Percentiles rank a stretch among this genome's conserved stretches.
These are phyloP conservation scores for Schwanniomyces pseudopolymorphus DNA, from an alignment of 805 yeast species.

Conservation along the genomic window DNA sequence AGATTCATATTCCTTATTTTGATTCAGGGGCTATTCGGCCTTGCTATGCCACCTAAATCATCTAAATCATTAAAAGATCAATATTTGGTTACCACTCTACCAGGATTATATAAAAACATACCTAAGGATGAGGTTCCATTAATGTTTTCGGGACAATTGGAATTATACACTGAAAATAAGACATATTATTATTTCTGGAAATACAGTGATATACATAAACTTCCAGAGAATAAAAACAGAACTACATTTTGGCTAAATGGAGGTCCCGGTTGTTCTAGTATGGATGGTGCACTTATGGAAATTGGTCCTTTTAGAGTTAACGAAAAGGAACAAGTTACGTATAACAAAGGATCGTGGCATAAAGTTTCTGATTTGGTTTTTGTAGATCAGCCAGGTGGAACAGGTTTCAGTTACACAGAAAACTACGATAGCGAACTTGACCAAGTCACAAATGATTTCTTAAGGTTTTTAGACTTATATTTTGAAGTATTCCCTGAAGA, in stretches of 20 bases:
- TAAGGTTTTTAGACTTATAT: constrained; percentile 64
- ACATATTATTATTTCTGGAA: constrained; percentile 80
- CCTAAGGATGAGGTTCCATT: constrained; percentile 38
- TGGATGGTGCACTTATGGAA: constrained; percentile 96
- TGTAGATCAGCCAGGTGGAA: constrained; percentile 93
- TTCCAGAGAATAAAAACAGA: constrained; percentile 35
- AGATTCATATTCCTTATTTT: constrained; percentile 3
- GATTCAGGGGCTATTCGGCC: constrained; percentile 2
- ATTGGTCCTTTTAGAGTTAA: constrained; percentile 80
- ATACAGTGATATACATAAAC: constrained; percentile 39
- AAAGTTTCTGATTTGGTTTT: constrained; percentile 74
- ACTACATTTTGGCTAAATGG: constrained; percentile 91
- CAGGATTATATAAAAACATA: constrained; percentile 36
- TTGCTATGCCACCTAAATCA: constrained; percentile 6
- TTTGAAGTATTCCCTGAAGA: constrained; percentile 75
- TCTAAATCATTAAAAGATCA: constrained; percentile 1
- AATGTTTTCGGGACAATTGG: constrained; percentile 69
- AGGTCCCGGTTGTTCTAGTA: constrained; percentile 97
- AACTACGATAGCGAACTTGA: constrained; percentile 53
- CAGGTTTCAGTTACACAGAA: constrained; percentile 77
- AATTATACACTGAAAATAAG: constrained; percentile 50
- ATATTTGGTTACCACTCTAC: constrained; percentile 30
- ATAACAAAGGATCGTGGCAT: constrained; percentile 82
- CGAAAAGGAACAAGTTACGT: constrained; percentile 38
- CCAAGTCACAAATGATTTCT: constrained; percentile 61